These are phyloP conservation scores for Byssochlamys sp. DNA, from an alignment of 2,329 filamentous ascomycete species.

Conservation along the genomic window DNA sequence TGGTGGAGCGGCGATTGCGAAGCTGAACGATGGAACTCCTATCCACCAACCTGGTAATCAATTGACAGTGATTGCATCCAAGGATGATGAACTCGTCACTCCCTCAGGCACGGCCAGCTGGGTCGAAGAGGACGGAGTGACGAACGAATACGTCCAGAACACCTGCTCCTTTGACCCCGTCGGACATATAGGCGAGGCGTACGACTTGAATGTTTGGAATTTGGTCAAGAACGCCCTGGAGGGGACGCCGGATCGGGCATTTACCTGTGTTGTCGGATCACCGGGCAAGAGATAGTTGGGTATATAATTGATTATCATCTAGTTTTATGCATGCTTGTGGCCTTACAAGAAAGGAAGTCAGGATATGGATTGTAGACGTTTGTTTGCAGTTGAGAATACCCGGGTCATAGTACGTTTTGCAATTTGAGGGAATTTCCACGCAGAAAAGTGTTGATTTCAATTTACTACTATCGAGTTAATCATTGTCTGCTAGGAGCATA, in stretches of 20 bases:
- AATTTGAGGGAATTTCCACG: not conserved
- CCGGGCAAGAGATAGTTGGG: not conserved
- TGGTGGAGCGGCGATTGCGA: conserved; percentile 18
- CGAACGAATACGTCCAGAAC: conserved; percentile 25
- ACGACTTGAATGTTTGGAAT: conserved; percentile 32
- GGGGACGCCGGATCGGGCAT: conserved; percentile 16
- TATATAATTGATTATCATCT: not conserved
- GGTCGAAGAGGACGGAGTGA: conserved; percentile 23
- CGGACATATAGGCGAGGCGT: conserved; percentile 30
- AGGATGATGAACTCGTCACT: conserved; percentile 27
- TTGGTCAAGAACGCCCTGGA: conserved; percentile 29
- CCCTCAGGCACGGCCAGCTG: conserved; percentile 19
- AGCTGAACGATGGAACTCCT: conserved; percentile 23
- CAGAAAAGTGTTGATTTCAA: not conserved
- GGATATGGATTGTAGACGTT: not conserved
- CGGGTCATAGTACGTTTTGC: not conserved
- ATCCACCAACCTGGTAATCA: conserved; percentile 26
- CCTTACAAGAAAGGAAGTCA: not conserved
- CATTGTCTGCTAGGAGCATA: not conserved
- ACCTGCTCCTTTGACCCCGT: conserved; percentile 24
- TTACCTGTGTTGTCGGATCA: conserved; percentile 12
- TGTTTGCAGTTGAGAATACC: not conserved
- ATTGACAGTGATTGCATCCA: conserved; percentile 26
- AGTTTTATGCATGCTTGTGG: not conserved
- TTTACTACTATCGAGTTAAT: not conserved